phyloP scores from a whole-genome alignment of 768 basidiomycete genomes.

The Harrya chromipes region DNA sequence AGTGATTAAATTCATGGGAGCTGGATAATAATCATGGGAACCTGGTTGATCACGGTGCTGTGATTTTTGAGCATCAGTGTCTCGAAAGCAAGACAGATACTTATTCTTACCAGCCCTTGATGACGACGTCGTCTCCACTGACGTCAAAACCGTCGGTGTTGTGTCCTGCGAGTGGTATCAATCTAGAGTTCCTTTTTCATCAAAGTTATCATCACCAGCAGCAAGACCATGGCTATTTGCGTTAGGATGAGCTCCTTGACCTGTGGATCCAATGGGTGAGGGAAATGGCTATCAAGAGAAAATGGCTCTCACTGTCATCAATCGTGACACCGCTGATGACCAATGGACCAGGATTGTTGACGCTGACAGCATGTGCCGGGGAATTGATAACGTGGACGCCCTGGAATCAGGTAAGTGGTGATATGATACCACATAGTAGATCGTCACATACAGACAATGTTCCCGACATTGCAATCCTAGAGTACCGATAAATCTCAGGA shows the following conservation, averaged over 20 bases:
- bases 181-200: neutral
- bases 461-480: constrained; percentile 41
- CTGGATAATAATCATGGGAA: neutral
- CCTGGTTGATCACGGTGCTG: constrained; percentile 28
- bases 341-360: constrained; percentile 29
- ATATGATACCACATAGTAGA: neutral
- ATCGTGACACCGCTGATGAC: constrained; percentile 47
- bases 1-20: neutral
- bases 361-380: constrained; percentile 34
- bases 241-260: constrained; percentile 51
- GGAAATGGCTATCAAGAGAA: neutral
- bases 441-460: constrained; percentile 30
- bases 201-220: constrained; percentile 36
- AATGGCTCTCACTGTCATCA: constrained; percentile 50
- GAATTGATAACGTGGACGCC: constrained; percentile 39
- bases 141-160: constrained; percentile 55
- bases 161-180: constrained; percentile 27
- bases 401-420: constrained; percentile 13
- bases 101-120: constrained; percentile 22
- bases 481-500: neutral
- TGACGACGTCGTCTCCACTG: constrained; percentile 34
- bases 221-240: constrained; percentile 44
- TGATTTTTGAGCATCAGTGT: neutral
- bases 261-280: constrained; percentile 28
- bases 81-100: neutral